Evolutionary conservation across 2,329 filamentous ascomycete species (phyloP).

Genomic region (Blastomyces percursus): DNA sequence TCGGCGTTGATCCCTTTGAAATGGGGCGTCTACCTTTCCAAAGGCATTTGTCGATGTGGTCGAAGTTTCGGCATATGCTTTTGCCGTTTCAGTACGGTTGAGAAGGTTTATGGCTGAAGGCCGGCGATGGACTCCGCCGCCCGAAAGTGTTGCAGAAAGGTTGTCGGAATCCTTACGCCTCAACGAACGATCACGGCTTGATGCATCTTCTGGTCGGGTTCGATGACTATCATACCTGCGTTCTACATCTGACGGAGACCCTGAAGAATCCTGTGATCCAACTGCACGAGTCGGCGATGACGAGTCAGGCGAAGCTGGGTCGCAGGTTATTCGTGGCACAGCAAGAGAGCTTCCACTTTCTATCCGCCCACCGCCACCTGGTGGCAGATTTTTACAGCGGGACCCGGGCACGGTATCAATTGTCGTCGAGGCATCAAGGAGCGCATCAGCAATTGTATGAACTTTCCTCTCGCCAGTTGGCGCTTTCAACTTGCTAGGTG

Average conservation of each 20-base stretch:
- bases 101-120: conserved; percentile 51
- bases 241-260: conserved; percentile 26
- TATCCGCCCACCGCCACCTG: conserved; percentile 32
- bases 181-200: conserved; percentile 19
- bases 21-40: conserved; percentile 50
- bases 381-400: conserved; percentile 30
- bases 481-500: conserved; percentile 20
- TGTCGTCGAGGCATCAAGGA: conserved; percentile 82
- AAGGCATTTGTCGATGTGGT: conserved; percentile 54
- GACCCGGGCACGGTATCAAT: conserved; percentile 56
- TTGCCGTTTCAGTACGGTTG: conserved; percentile 46
- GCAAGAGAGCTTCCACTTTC: conserved; percentile 16
- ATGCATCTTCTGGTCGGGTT: conserved; percentile 13
- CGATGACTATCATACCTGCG: conserved; percentile 21
- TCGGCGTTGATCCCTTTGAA: conserved; percentile 29
- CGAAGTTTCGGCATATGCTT: conserved; percentile 53
- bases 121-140: conserved; percentile 28
- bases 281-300: conserved; percentile 27
- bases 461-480: conserved; percentile 35
- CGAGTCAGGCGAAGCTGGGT: conserved; percentile 26
- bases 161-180: conserved; percentile 20
- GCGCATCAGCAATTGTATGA: conserved; percentile 78
- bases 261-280: conserved; percentile 25
- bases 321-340: conserved; percentile 16
- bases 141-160: conserved; percentile 16